Evolutionary conservation across 2,329 filamentous ascomycete species (phyloP).

Genomic region (Tolypocladium nubicola): DNA sequence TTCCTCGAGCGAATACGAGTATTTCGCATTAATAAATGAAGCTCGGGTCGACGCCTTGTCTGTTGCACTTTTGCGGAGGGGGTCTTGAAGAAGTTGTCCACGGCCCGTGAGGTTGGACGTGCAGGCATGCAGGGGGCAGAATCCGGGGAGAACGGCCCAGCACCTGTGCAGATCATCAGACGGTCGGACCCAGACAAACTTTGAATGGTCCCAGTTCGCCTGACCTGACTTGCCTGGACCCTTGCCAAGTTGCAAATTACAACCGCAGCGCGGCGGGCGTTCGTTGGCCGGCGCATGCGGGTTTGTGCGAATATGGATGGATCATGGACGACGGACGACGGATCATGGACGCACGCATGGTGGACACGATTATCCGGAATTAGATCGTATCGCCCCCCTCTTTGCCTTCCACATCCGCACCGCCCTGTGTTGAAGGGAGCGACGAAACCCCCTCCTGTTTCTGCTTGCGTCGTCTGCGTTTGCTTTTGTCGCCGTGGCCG

Average conservation of each 20-base stretch:
- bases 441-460: not conserved
- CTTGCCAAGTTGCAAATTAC: not conserved
- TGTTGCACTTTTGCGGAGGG: too few species aligned
- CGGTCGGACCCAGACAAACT: not conserved
- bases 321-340: not conserved
- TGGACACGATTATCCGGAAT: not conserved
- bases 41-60: not conserved
- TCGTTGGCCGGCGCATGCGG: not conserved
- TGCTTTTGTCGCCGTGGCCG: not conserved
- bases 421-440: not conserved
- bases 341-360: not conserved
- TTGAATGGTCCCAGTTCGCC: not conserved
- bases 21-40: not conserved
- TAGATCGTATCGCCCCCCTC: not conserved
- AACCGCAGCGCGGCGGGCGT: not conserved
- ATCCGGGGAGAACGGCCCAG: not conserved
- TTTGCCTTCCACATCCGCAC: not conserved
- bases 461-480: not conserved
- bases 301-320: not conserved
- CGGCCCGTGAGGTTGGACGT: not conserved
- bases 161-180: not conserved
- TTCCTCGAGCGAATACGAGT: not conserved
- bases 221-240: not conserved
- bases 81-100: too few species aligned
- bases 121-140: not conserved